Percentiles rank a stretch among this genome's conserved stretches.
These are phyloP conservation scores for Cytospora schulzeri DNA, from an alignment of 2,329 filamentous ascomycete genomes.

Conservation along the genomic window DNA sequence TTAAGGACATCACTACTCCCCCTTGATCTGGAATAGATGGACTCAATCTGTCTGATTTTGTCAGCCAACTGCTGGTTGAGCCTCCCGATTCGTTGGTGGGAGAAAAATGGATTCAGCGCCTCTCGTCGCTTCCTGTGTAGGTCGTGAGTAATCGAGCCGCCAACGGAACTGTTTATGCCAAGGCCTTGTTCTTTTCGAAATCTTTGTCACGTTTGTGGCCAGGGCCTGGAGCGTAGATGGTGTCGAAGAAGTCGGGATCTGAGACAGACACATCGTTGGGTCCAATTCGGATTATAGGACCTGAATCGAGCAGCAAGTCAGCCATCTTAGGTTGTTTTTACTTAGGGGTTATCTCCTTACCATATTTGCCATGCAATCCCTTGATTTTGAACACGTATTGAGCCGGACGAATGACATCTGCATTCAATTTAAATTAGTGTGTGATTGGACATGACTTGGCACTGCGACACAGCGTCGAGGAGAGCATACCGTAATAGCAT, in stretches of 20 bases:
- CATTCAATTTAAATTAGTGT: not conserved
- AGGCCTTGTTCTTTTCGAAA: conserved; percentile 14
- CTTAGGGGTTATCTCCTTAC: not conserved
- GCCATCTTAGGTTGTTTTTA: not conserved
- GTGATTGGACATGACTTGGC: not conserved
- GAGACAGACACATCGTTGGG: conserved; percentile 35
- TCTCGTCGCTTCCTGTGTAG: conserved; percentile 36
- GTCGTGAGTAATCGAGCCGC: conserved; percentile 25
- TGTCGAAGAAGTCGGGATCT: conserved; percentile 34
- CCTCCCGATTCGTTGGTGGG: conserved; percentile 33
- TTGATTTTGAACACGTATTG: conserved; percentile 22
- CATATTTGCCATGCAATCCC: conserved; percentile 24
- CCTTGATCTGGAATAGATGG: conserved; percentile 11
- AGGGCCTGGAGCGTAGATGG: conserved; percentile 28
- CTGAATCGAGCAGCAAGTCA: not conserved
- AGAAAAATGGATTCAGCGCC: conserved; percentile 38
- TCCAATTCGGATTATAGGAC: conserved; percentile 35
- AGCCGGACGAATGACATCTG: conserved; percentile 29
- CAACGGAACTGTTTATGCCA: conserved; percentile 25
- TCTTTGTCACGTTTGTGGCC: conserved; percentile 26
- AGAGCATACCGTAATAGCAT: conserved; percentile 46
- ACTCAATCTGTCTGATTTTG: conserved; percentile 31
- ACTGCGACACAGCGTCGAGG: not conserved
- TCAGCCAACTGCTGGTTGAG: conserved; percentile 34
- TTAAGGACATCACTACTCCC: conserved; percentile 28